Base-by-base conservation (phyloP, 148 eudicot species). In the Chenopodium quinoa region DNA sequence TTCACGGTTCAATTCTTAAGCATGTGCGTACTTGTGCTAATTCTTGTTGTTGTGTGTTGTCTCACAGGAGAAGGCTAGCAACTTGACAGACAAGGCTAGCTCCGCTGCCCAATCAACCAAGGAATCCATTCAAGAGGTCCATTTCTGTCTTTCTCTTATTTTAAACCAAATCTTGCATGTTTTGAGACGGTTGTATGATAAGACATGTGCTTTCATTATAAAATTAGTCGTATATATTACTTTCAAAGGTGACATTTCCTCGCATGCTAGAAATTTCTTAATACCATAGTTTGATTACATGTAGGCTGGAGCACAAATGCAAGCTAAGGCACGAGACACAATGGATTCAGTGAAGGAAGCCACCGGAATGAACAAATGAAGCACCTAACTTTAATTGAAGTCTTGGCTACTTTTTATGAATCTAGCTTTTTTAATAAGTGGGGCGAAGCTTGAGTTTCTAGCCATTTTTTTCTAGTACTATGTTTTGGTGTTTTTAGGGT, bases 311-410 rank as follows among this genome's bases (percentile, higher is more conserved):
- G 75, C 84, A 63, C 90, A 88, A 60, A 79, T 86, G 79, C 87
- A 85, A 83, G 91, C 85, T 0, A 87, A 78, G 78, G 95, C 95
- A 31, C 85, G 86, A 73, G 88, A 80, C 17, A 91, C 93, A 4
- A 85, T 81, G 65, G 92, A 93, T 29, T 81, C 93, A 48, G 86
- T 84, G 1, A 93, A 93, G 85, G 80, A 89, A 67, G 97, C 93
- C 78, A 84, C 89, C 31, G 91, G 93, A 69, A 82, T 85, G 90
- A 93, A 89, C 86, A 89, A 87, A 22, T 84, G 76, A 88, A 56
- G 44, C 50, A 47, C 77, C 62, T 50, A 27, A 58, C 7, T 13
- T 22, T 8, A 47, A 2, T 23, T 10, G 7, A 3, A 56, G 2
- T 12, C 1, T 12, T 40, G 31, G 32, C 10, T 40, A 27, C 1